Evolutionary conservation across 2,329 filamentous ascomycete species (phyloP), one percentile per base, ranked within the genome.

Genomic region (Aschersonia sp.): DNA sequence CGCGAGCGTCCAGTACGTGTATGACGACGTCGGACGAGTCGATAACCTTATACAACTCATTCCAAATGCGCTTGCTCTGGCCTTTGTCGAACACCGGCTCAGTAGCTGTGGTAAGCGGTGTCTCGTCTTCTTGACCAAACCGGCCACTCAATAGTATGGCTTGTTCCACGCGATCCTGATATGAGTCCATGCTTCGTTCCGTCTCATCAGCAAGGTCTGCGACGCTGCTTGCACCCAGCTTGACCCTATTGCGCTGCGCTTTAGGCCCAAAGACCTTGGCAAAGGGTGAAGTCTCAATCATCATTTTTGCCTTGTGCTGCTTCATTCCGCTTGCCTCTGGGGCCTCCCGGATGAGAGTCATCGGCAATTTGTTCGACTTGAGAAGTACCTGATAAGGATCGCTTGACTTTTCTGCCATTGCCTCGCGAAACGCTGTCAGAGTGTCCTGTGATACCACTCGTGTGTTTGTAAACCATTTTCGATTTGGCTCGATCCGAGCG

Each of bases 391-490:
- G 83, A 65, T 95, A 96, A 0, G 92, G 92, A 60, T 98, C 88
- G 14, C 82, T 81, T 46, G 86, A 82, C 65, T 89, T 85, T 65
- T 94, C 88, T 42, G 86, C 86, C 67, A 98, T 90, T 30, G 92
- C 92, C 51, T 89, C 83, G 52, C 92, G 81, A 68, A 98, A 98
- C 2, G 85, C 81, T 43, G 78, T 78, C 53, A 97, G 73, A 4
- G 87, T 86, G 62, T 94, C 87, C 63, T 96, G 90, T 1, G 85
- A 87, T 59, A 96, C 94, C 46, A 80, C 76, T 55, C 92, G 75
- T 35, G 90, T 95, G 66, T 96, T 96, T 58, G 83, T 87, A 69
- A 98, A 98, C 92, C 92, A 98, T 69, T 94, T 94, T 59, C 92
- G 78, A 68, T 97, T 94, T 45, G 92, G 92, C 71, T 97, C 90